Conservation (phyloP, 176 grass and related monocot genomes). For the Avena atlantica region DNA sequence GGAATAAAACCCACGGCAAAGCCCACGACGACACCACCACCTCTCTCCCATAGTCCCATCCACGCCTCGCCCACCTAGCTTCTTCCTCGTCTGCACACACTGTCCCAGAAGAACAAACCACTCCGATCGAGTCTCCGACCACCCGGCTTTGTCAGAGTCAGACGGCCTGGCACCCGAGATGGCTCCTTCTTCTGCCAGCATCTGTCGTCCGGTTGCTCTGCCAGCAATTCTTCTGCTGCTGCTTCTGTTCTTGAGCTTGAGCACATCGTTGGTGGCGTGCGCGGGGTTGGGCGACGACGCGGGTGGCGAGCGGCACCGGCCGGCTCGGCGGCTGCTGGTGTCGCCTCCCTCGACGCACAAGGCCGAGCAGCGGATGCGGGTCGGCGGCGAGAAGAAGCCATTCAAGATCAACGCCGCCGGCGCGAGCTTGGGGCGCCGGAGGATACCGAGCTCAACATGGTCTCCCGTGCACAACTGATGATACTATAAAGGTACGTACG, state of each 20-base stretch:
- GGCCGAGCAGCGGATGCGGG: constrained; percentile 40
- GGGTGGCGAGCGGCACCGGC: neutral
- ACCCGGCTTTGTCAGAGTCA: neutral
- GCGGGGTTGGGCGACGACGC: neutral
- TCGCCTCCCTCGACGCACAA: constrained; percentile 39
- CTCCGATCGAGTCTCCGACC: neutral
- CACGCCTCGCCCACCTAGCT: constrained; percentile 8
- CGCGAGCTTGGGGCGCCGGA: constrained; percentile 44
- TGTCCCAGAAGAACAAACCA: constrained; percentile 37
- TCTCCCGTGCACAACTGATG: constrained; percentile 59
- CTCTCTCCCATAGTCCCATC: constrained; percentile 1
- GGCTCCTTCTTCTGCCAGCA: neutral
- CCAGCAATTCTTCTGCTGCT: neutral
- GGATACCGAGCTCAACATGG: constrained; percentile 46
- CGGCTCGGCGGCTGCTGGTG: constrained; percentile 44
- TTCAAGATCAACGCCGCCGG: constrained; percentile 14
- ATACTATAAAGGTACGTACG: neutral
- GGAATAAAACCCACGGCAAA: constrained; percentile 54
- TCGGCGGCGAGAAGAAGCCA: constrained; percentile 25
- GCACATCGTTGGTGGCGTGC: neutral
- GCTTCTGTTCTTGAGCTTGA: neutral
- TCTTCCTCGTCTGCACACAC: constrained; percentile 9
- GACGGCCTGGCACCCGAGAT: neutral
- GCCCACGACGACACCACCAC: constrained; percentile 47
- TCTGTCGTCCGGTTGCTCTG: neutral